A percentile compares a stretch with the other conserved stretches of the same genome.
phyloP scores from a whole-genome alignment of 805 yeast genomes.

The Starmerella tilneyi region DNA sequence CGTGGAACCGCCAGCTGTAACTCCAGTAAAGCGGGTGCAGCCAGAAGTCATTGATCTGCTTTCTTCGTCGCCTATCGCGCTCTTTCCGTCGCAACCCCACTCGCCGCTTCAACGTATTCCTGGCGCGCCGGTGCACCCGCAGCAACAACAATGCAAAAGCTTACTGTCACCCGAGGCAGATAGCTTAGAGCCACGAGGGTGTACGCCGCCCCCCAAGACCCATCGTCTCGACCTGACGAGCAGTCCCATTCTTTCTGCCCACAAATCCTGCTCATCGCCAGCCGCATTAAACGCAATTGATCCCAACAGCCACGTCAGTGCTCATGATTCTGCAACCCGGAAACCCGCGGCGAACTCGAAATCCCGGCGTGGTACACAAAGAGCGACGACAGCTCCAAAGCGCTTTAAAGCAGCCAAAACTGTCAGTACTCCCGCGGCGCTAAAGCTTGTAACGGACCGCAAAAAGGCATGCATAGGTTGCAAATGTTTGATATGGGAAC shows the following conservation, averaged over 20 bases:
- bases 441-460: conserved; percentile 9
- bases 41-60: conserved; percentile 14
- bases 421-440: conserved; percentile 1
- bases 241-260: not conserved
- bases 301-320: no score
- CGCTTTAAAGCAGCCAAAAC: not conserved
- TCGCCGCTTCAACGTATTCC: no score
- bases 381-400: not conserved
- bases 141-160: no score
- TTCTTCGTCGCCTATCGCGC: conserved; percentile 11
- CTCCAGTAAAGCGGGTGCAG: not conserved
- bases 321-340: not conserved
- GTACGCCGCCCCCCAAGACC: not conserved
- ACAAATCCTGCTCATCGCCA: no score
- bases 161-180: no score
- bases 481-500: conserved; percentile 1
- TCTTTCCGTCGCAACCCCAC: no score
- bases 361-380: not conserved
- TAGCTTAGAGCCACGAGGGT: not conserved
- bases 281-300: no score
- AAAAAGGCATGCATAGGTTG: no score
- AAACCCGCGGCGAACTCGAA: not conserved
- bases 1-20: not conserved
- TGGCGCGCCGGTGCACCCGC: no score
- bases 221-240: not conserved